Base-by-base conservation (phyloP, 2,329 filamentous ascomycete genomes). In the Ilyonectria mors-panacis region DNA sequence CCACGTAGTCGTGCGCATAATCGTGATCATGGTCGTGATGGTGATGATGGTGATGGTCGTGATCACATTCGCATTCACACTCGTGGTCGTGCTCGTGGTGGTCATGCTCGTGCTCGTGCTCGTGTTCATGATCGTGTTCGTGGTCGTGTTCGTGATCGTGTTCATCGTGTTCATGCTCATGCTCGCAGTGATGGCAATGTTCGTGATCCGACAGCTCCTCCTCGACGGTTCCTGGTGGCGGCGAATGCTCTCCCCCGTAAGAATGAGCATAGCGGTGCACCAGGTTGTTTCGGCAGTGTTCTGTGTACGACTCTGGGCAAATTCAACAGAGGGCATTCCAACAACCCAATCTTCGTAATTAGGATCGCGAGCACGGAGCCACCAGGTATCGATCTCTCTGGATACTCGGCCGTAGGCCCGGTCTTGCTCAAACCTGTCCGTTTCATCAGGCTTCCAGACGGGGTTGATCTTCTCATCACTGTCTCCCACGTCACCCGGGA, bases 371-470 rank as follows among this genome's bases (percentile, higher is more conserved):
- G 87, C 87, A 54, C 84, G 85, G 50, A 88, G 83, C 89, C 89
- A 92, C 89, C 89, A 92, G 2, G 84, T 85, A 75, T 92, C 89
- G 57, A 91, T 86, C 76, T 92, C 89, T 68, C 88, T 83, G 1
- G 89, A 92, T 0, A 91, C 89, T 42, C 87, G 85, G 1, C 88
- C 88, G 70, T 91, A 91, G 10, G 82, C 80, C 33, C 82, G 83
- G 74, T 91, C 88, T 73, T 90, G 87, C 73, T 89, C 85, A 65
- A 86, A 88, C 73, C 88, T 89, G 71, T 89, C 85, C 21, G 81
- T 78, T 71, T 87, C 82, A 42, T 89, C 84, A 6, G 84, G 80
- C 54, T 85, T 82, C 85, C 86, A 88, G 1, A 82, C 79, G 0
- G 86, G 84, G 45, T 82, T 82, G 50, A 85, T 80, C 73, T 85